Conservation (phyloP, 495 filamentous ascomycete genomes). For the Penicillium lagena region DNA sequence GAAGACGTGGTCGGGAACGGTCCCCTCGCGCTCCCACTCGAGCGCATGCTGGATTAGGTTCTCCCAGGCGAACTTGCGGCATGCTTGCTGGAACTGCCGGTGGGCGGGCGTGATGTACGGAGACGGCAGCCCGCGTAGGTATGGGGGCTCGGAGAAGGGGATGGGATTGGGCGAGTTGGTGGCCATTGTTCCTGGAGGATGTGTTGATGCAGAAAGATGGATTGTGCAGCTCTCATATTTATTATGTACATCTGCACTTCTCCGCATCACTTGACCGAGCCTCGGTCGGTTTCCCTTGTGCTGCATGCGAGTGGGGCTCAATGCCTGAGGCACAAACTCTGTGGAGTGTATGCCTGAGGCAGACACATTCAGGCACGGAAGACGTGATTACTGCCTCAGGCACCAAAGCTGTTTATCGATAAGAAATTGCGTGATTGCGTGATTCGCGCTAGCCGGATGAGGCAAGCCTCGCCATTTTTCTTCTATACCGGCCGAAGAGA, state of each 20-base stretch:
- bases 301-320: neutral
- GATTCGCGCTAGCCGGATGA: constrained; percentile 32
- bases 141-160: constrained; percentile 71
- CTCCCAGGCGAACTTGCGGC: constrained; percentile 55
- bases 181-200: constrained; percentile 17
- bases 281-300: neutral
- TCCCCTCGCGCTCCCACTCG: constrained; percentile 60
- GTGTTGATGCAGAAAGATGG: neutral
- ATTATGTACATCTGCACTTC: neutral
- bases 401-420: constrained; percentile 20
- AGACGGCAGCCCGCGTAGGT: constrained; percentile 60
- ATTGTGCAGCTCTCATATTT: neutral
- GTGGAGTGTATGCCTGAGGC: neutral
- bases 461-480: constrained; percentile 30
- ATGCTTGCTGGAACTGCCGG: constrained; percentile 58
- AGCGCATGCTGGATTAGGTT: constrained; percentile 54
- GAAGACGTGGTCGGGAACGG: constrained; percentile 57
- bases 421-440: constrained; percentile 37
- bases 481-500: constrained; percentile 21
- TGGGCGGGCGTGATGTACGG: constrained; percentile 61
- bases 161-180: constrained; percentile 34
- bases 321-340: no score
- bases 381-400: neutral
- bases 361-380: neutral
- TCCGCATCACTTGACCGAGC: neutral